Conservation (phyloP, 2,329 filamentous ascomycete species). For the Stagonosporopsis tanaceti region DNA sequence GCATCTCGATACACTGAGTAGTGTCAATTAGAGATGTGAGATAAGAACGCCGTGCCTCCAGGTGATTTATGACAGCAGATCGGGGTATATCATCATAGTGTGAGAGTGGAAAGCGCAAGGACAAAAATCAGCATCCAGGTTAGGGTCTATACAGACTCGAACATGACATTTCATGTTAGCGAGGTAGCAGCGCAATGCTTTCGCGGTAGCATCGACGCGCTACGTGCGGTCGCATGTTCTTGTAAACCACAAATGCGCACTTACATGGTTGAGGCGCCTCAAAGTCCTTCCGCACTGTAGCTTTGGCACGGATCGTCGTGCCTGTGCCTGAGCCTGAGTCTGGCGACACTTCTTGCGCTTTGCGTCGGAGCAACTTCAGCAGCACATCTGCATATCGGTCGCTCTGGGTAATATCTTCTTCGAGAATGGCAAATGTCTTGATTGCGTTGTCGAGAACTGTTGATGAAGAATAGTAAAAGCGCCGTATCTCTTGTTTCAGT, state of each 20-base stretch:
- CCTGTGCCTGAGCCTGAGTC: constrained; percentile 5
- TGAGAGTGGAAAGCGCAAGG: too few relatives aligned
- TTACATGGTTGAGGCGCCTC: constrained; percentile 18
- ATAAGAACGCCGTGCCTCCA: too few relatives aligned
- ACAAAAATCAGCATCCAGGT: too few relatives aligned
- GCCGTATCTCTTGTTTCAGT: constrained; percentile 27
- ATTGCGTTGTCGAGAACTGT: constrained; percentile 26
- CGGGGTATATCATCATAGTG: too few relatives aligned
- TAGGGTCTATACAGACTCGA: too few relatives aligned
- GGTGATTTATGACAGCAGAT: too few relatives aligned
- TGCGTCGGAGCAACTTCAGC: constrained; percentile 20
- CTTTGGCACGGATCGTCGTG: constrained; percentile 15
- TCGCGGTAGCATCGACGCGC: too few relatives aligned
- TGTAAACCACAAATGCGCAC: neutral
- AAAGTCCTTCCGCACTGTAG: constrained; percentile 19
- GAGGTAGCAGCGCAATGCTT: too few relatives aligned
- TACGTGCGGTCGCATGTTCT: neutral
- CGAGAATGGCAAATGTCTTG: constrained; percentile 21
- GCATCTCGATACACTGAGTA: too few relatives aligned
- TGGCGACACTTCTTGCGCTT: neutral
- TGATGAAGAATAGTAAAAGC: constrained; percentile 24
- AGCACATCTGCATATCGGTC: constrained; percentile 17
- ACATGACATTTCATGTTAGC: too few relatives aligned
- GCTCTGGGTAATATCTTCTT: constrained; percentile 2
- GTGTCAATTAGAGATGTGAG: too few relatives aligned